Evolutionary conservation across 1,284 basidiomycete species (phyloP), one percentile per base, ranked within the genome.

Genomic region (Violaceomyces palustris): DNA sequence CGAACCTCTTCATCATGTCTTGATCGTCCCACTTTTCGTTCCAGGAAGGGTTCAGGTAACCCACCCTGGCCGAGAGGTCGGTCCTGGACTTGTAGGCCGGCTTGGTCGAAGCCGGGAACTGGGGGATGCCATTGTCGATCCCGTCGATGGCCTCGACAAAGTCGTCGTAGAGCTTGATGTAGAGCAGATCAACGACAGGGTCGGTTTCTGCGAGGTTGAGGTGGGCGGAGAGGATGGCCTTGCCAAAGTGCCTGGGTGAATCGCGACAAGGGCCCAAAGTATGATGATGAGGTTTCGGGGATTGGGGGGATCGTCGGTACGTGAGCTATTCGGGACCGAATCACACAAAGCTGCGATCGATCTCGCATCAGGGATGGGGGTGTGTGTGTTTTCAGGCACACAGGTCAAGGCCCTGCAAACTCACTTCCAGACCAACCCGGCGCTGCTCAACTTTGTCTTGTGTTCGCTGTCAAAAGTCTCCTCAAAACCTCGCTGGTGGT

Each of bases 201-300:
- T 88, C 81, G 9, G 81, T 76, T 21, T 73, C 55, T 3, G 79
- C 59, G 22, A 84, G 56, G 14, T 81, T 76, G 19, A 83, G 77
- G 40, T 79, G 77, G 44, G 80, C 80, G 3, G 87, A 80, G 47
- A 98, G 84, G 61, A 97, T 85, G 59, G 91, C 83, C 68, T 84
- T 81, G 18, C 93, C 94, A 69, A 89, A 98, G 75, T 98, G 93
- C n/a, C n/a, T n/a, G n/a, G n/a, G n/a, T n/a, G n/a, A n/a, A n/a
- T n/a, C n/a, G n/a, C n/a, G n/a, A n/a, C n/a, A n/a, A n/a, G n/a
- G n/a, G n/a, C n/a, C n/a, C n/a, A n/a, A n/a, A n/a, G n/a, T n/a
- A n/a, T n/a, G n/a, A n/a, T n/a, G n/a, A n/a, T n/a, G n/a, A n/a
- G n/a, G n/a, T n/a, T n/a, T n/a, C n/a, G n/a, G n/a, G n/a, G n/a